Evolutionary conservation across 306 rosid species (phyloP), one percentile per base, ranked within the genome.

Genomic region (Hippophae tibetana): DNA sequence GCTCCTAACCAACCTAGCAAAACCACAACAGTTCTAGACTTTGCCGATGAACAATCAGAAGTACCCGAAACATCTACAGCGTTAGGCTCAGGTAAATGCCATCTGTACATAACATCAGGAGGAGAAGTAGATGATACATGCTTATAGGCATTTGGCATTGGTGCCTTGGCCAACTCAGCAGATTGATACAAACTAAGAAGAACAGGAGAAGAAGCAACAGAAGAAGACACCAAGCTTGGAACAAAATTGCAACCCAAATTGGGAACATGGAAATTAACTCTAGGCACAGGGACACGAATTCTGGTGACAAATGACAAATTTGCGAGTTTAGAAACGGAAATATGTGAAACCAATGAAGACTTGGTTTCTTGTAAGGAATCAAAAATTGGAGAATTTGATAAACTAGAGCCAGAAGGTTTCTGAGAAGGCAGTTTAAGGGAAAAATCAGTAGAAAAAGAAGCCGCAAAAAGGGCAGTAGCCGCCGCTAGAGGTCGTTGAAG

Each of bases 1-100:
- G 99, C 89, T 62, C 99, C 99, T 76, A 92, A 65, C 99, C 99
- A 92, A 51, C 99, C 99, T 54, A 92, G 76, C 81, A 92, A 73
- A 56, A 92, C 89, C 65, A 92, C 99, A 73, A 92, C 95, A 0
- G 99, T 92, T 81, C 82, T 82, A 26, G 86, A 81, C 70, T 81
- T 78, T 7, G 69, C 78, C 0, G 78, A 65, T 0, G 89, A 79
- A 69, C 83, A 74, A 68, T 61, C 69, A 42, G 70, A 82, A 58
- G 58, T 18, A 41, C 78, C 78, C 13, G 83, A 57, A 69, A 68
- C 74, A 52, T 69, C 83, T 13, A 65, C 14, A 3, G 84, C 62
- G 47, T 60, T 64, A 0, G 79, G 82, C 70, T 86, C 84, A 2
- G 99, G 96, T 70, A 92, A 80, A 84, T 92, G 99, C 99, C 99